These are phyloP conservation scores for Aspergillus kassunensis DNA, from an alignment of 495 filamentous ascomycete genomes.

Conservation along the genomic window DNA sequence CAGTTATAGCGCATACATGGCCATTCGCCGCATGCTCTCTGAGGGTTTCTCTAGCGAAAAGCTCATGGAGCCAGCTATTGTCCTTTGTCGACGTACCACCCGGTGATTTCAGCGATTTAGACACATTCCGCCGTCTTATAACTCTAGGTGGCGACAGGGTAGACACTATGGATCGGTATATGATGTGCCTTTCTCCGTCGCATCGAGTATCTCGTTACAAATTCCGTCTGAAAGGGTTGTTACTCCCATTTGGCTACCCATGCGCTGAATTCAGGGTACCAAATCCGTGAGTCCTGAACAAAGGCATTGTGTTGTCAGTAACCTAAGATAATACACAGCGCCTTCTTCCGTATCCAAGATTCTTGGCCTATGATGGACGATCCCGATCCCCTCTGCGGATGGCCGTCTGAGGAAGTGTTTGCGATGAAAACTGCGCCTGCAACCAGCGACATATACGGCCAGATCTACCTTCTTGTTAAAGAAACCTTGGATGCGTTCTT, in stretches of 20 bases:
- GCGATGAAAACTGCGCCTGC: slow-evolving; percentile 14
- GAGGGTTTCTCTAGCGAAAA: too few relatives aligned
- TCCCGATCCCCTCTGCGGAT: slow-evolving; percentile 21
- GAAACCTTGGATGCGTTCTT: slow-evolving; percentile 9
- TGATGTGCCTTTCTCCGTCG: background rate
- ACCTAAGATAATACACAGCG: background rate
- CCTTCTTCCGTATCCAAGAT: background rate
- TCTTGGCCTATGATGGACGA: slow-evolving; percentile 10
- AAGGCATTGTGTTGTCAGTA: background rate
- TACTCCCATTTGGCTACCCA: slow-evolving; percentile 31
- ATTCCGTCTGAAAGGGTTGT: slow-evolving; percentile 30
- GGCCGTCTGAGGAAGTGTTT: slow-evolving; percentile 21
- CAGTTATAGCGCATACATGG: too few relatives aligned
- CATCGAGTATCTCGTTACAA: slow-evolving; percentile 19
- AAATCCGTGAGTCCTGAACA: slow-evolving; percentile 26
- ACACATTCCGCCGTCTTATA: too few relatives aligned
- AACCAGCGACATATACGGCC: slow-evolving; percentile 29
- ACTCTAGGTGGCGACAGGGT: background rate
- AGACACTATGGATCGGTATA: background rate
- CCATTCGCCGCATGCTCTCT: too few relatives aligned
- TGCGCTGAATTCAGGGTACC: slow-evolving; percentile 23
- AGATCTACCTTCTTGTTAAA: slow-evolving; percentile 24
- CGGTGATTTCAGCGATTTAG: too few relatives aligned
- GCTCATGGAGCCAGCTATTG: background rate
- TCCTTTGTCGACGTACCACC: background rate